Evolutionary conservation across 441 rosid species (phyloP), one percentile per base, ranked within the genome.

Genomic region (Arabidopsis hybrid): DNA sequence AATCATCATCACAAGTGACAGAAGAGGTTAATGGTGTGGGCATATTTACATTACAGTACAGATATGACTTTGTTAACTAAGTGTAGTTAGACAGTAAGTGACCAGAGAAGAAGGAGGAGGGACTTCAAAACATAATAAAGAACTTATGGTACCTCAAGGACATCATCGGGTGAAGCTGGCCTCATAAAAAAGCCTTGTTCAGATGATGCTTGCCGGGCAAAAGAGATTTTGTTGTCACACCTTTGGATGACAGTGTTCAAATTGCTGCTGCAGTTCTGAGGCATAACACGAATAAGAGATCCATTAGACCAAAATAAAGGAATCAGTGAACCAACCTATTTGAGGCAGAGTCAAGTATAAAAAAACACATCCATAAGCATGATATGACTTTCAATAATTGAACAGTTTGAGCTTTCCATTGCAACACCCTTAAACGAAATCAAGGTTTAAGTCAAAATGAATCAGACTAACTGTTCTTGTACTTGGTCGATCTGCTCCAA

Each of bases 181-280:
- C 91, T 86, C 98, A 91, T 90, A 78, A 88, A 93, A 74, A 72
- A 83, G 38, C 83, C 86, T 71, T 88, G 97, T 29, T 88, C 81
- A 31, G 76, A 78, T 7, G 97, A 88, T 8, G 79, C 84, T 84
- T 93, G 98, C 18, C 97, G 89, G 0, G 89, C 86, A 67, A 89
- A 93, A 69, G 73, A 59, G 80, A 83, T 39, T 69, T 81, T 83
- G 72, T 84, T 89, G 74, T 90, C 96, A 64, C 74, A 74, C 66
- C 98, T 88, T 70, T 66, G 73, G 43, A 79, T 75, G 8, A 73
- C 84, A 66, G 85, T 78, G 75, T 84, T 89, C 53, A 91, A 84
- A 70, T 85, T 81, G 69, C 86, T 75, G 71, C 92, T 89, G 76
- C 98, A 93, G 73, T 86, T 89, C 97, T 93, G 87, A 56, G 72